Conservation (phyloP, 352 stramenopile genomes). For the Bremia lactucae region DNA sequence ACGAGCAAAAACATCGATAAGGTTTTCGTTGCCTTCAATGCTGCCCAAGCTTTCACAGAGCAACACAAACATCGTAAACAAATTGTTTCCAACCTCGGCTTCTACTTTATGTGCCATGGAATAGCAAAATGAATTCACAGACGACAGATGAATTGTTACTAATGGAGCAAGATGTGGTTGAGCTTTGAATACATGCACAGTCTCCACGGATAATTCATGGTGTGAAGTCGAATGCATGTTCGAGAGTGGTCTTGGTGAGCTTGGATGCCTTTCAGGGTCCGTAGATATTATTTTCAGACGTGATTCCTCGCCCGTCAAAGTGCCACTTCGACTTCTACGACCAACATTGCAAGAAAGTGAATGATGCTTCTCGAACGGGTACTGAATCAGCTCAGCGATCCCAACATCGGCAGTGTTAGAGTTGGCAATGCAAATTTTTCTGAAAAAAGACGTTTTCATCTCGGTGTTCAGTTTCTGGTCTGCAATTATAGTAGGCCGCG, state of each 20-base stretch:
- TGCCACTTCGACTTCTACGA: constrained; percentile 4
- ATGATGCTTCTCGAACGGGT: constrained; percentile 4
- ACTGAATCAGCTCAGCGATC: constrained; percentile 11
- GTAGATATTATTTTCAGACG: neutral
- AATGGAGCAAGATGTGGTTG: constrained; percentile 38
- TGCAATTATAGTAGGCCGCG: constrained; percentile 16
- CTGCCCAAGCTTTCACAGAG: constrained; percentile 16
- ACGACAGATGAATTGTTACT: constrained; percentile 33
- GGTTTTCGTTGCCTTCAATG: constrained; percentile 16
- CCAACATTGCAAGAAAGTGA: constrained; percentile 4
- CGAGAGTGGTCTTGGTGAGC: constrained; percentile 2
- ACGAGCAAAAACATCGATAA: constrained; percentile 13
- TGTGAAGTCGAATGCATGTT: neutral
- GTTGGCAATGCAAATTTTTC: constrained; percentile 7
- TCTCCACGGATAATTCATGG: constrained; percentile 22
- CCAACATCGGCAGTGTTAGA: constrained; percentile 8
- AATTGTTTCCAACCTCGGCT: constrained; percentile 5
- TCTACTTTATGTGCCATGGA: constrained; percentile 51
- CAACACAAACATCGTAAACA: constrained; percentile 31
- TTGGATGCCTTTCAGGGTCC: constrained; percentile 5
- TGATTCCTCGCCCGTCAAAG: constrained; percentile 11
- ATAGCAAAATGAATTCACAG: constrained; percentile 41
- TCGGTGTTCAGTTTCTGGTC: constrained; percentile 23
- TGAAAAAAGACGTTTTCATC: constrained; percentile 15
- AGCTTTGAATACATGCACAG: constrained; percentile 46